phyloP scores from a whole-genome alignment of 345 rosid species.

The Camelina laxa region DNA sequence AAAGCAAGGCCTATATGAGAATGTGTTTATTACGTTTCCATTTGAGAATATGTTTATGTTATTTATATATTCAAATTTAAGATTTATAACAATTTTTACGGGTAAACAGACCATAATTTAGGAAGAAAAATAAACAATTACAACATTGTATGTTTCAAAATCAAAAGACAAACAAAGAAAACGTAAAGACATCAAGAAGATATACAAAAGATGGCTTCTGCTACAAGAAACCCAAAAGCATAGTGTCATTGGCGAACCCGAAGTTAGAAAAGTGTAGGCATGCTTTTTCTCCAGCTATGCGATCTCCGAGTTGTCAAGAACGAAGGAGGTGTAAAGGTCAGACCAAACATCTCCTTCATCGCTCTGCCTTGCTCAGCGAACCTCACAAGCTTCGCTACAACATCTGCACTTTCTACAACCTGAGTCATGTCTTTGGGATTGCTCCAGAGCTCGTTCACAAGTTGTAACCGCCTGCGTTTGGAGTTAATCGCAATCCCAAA shows the following conservation, averaged over 20 bases:
- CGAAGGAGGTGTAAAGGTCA: slow-evolving; percentile 71
- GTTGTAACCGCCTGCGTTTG: slow-evolving; percentile 77
- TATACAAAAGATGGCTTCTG: slow-evolving; percentile 19
- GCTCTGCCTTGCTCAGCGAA: slow-evolving; percentile 85
- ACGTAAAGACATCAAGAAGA: not conserved
- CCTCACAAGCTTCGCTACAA: slow-evolving; percentile 80
- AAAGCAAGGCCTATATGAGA: too few relatives aligned
- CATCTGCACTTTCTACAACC: slow-evolving; percentile 69
- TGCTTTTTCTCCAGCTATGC: slow-evolving; percentile 58
- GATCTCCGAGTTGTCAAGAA: slow-evolving; percentile 54
- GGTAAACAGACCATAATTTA: not conserved
- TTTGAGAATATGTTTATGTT: not conserved
- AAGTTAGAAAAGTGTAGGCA: slow-evolving; percentile 54
- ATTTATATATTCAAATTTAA: too few relatives aligned
- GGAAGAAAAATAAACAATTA: not conserved
- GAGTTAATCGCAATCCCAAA: slow-evolving; percentile 80
- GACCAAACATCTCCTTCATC: slow-evolving; percentile 87
- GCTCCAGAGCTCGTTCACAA: slow-evolving; percentile 76
- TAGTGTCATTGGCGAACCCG: not conserved
- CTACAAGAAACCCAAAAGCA: slow-evolving; percentile 24
- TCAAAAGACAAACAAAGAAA: slow-evolving; percentile 6
- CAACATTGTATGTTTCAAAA: slow-evolving; percentile 15
- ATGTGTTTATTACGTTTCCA: too few relatives aligned
- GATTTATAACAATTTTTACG: not conserved
- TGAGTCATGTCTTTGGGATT: slow-evolving; percentile 61